A percentile compares a stretch with the other conserved stretches of the same genome.
phyloP scores from a whole-genome alignment of 78 protist genomes.

The Dictyostelium discoideum region DNA sequence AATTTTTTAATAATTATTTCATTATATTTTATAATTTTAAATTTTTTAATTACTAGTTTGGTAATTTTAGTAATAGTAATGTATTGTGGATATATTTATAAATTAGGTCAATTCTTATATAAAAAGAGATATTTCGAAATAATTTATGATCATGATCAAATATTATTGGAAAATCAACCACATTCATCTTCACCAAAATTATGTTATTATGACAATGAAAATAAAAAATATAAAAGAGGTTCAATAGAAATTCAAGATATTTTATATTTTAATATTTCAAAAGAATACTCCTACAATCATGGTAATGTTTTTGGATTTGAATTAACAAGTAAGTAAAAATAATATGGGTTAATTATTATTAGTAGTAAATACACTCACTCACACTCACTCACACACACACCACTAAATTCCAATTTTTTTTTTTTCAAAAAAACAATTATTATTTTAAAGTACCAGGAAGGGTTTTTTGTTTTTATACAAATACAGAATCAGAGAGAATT shows the following conservation, averaged over 20 bases:
- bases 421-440: too few relatives aligned
- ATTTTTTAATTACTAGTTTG: neutral
- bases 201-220: neutral
- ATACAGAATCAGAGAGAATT: constrained; percentile 27
- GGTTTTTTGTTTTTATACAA: constrained; percentile 13
- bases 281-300: neutral
- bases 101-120: constrained; percentile 7
- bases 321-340: constrained; percentile 24
- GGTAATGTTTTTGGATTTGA: constrained; percentile 21
- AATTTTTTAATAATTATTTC: neutral
- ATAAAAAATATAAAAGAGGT: neutral
- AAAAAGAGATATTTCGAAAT: constrained; percentile 31
- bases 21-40: neutral
- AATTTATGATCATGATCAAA: neutral
- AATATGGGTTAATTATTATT: too few relatives aligned
- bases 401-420: too few relatives aligned
- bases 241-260: constrained; percentile 36
- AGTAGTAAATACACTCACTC: too few relatives aligned
- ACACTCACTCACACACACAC: too few relatives aligned
- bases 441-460: constrained; percentile 8
- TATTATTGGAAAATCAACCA: neutral
- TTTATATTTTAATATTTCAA: constrained; percentile 10
- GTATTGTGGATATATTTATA: constrained; percentile 29
- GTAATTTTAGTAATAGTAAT: neutral
- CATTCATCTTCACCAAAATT: neutral